These are phyloP conservation scores for Thermomyces lanuginosus DNA, from an alignment of 2,329 filamentous ascomycete genomes.

Conservation along the genomic window DNA sequence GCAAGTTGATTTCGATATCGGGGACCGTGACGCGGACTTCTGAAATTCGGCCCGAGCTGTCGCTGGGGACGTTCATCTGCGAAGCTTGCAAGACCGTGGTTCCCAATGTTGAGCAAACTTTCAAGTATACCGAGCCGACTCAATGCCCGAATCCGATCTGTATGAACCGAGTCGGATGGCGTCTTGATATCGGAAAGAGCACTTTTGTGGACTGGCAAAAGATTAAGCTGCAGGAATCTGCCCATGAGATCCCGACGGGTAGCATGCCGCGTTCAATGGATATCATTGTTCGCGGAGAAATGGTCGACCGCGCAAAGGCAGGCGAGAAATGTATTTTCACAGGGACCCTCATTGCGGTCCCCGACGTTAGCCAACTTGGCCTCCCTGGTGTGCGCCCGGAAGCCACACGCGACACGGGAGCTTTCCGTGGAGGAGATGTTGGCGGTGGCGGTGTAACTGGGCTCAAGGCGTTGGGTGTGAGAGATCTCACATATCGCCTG, in stretches of 20 bases:
- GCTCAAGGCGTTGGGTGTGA: constrained; percentile 80
- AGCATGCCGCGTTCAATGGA: constrained; percentile 99
- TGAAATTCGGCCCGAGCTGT: constrained; percentile 86
- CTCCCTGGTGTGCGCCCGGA: constrained; percentile 73
- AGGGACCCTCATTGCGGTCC: constrained; percentile 86
- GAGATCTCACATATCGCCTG: constrained; percentile 85
- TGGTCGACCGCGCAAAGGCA: constrained; percentile 92
- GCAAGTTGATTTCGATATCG: constrained; percentile 84
- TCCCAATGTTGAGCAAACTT: constrained; percentile 89
- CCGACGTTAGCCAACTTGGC: constrained; percentile 86
- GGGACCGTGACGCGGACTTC: constrained; percentile 94
- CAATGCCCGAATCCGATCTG: constrained; percentile 83
- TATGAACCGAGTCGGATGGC: constrained; percentile 82
- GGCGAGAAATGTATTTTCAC: constrained; percentile 98
- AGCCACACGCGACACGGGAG: constrained; percentile 66
- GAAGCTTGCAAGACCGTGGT: constrained; percentile 72
- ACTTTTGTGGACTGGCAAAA: constrained; percentile 99
- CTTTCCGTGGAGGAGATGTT: constrained; percentile 58
- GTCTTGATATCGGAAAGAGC: constrained; percentile 88
- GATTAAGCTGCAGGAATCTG: constrained; percentile 94
- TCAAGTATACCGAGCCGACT: constrained; percentile 90
- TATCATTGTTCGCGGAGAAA: constrained; percentile 87
- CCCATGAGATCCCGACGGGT: constrained; percentile 90
- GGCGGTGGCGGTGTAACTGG: constrained; percentile 75
- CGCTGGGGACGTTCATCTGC: constrained; percentile 80